phyloP scores from a whole-genome alignment of 2,329 filamentous ascomycete species.

The Colletotrichum shisoi region DNA sequence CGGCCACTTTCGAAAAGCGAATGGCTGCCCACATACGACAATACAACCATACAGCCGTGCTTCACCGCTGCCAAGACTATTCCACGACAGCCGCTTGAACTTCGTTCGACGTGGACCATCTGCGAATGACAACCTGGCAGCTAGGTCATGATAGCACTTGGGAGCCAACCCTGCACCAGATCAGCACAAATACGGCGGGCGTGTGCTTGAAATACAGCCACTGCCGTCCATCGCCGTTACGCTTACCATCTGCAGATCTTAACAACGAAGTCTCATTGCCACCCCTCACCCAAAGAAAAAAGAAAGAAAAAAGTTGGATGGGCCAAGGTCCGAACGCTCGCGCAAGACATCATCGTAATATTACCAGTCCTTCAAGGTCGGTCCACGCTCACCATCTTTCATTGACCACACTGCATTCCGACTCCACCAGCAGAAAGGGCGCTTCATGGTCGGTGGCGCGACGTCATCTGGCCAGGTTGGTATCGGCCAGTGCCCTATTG shows the following conservation, averaged over 20 bases:
- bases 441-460: background rate
- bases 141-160: background rate
- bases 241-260: constrained; percentile 1
- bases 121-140: background rate
- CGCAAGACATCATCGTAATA: too few species aligned
- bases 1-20: background rate
- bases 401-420: background rate
- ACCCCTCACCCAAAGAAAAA: too few species aligned
- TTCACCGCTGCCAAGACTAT: background rate
- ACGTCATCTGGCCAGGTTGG: background rate
- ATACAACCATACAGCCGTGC: too few species aligned
- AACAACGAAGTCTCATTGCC: background rate
- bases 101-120: background rate
- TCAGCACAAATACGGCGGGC: background rate
- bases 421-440: background rate
- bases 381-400: too few species aligned
- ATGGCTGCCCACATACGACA: background rate
- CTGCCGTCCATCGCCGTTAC: background rate
- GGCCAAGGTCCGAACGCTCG: background rate
- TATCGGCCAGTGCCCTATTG: background rate
- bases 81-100: background rate
- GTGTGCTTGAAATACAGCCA: too few species aligned
- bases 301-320: background rate
- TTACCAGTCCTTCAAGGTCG: background rate
- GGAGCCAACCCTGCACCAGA: too few species aligned